Base-by-base conservation (phyloP, 495 filamentous ascomycete genomes). In the Thozetella sp. region DNA sequence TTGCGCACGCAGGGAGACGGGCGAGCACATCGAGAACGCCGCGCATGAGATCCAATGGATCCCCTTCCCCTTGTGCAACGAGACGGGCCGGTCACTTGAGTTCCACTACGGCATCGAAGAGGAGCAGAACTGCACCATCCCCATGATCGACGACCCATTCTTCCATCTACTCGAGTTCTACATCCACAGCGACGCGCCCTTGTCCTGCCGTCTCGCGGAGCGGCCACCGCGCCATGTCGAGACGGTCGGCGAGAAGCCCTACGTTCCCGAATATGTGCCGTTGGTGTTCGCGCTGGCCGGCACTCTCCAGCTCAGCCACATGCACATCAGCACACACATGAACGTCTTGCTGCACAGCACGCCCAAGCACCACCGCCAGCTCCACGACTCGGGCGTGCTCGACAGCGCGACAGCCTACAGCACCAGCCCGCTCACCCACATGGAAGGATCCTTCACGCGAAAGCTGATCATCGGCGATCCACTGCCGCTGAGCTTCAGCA, bases 91-190 rank as follows among this genome's bases (percentile, higher is more conserved):
- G 52, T 90, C 95, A 1, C 84, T 98, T 64, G 83, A 93, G 61
- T 85, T 99, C 67, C 83, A 84, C 68, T 99, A 96, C 80, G 93
- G 93, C 73, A 74, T 92, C 64, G 90, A 93, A 67, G 78, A 81
- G 78, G 91, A 93, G 63, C 78, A 96, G 64, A 96, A 93, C 76
- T 99, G 95, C 80, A 99, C 95, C 52, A 90, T 98, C 72, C 77
- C 87, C 67, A 83, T 90, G 67, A 84, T 97, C 67, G 79, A 86
- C 67, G 95, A 99, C 75, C 85, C 88, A 20, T 88, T 97, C 81
- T 99, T 95, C 84, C 95, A 99, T 76, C 88, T 98, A 46, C 86
- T 97, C 72, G 95, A 99, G 77, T 97, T 97, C 84, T 98, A 97
- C 84, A 88, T 98, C 66, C 95, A 98, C 81, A 92, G 89, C 78